These are phyloP conservation scores for Chloris gayana DNA, from an alignment of 176 grass and related monocot species.

Conservation along the genomic window DNA sequence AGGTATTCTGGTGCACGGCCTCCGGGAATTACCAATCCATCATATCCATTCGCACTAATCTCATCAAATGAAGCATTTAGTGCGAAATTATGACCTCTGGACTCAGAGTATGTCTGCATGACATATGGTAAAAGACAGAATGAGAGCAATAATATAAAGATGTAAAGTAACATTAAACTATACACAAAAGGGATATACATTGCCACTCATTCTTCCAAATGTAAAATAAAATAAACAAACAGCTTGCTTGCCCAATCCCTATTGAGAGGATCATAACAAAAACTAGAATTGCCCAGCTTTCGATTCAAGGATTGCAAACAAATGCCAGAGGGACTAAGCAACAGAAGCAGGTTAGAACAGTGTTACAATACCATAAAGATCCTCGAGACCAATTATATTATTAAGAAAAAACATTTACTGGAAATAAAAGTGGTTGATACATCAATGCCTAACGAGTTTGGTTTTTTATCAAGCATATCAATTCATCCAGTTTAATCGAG, in stretches of 20 bases:
- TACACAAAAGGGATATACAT: background rate
- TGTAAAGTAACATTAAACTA: background rate
- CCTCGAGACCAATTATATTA: too few species aligned
- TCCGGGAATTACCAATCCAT: slow-evolving; percentile 89
- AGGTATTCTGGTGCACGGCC: slow-evolving; percentile 92
- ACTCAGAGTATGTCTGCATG: slow-evolving; percentile 80
- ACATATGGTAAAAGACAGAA: slow-evolving; percentile 20
- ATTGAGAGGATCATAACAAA: too few species aligned
- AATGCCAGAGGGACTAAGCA: slow-evolving; percentile 5
- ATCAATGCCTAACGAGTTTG: background rate
- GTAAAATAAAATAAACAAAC: too few species aligned
- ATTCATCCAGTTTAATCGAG: background rate
- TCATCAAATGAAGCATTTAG: slow-evolving; percentile 79
- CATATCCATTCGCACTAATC: slow-evolving; percentile 48
- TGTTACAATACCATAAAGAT: too few species aligned
- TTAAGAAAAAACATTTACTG: background rate
- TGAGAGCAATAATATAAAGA: slow-evolving; percentile 18
- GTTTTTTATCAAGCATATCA: background rate
- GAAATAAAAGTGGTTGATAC: background rate
- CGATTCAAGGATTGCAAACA: background rate
- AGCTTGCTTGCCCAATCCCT: too few species aligned
- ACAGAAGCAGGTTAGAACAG: background rate
- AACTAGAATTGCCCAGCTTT: too few species aligned
- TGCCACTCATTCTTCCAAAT: background rate
- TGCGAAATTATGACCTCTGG: slow-evolving; percentile 86